Percentiles rank a stretch among this genome's conserved stretches.
Evolutionary conservation across 164 flowering plant genomes (phyloP).

Genomic region (Akebia trifoliata): DNA sequence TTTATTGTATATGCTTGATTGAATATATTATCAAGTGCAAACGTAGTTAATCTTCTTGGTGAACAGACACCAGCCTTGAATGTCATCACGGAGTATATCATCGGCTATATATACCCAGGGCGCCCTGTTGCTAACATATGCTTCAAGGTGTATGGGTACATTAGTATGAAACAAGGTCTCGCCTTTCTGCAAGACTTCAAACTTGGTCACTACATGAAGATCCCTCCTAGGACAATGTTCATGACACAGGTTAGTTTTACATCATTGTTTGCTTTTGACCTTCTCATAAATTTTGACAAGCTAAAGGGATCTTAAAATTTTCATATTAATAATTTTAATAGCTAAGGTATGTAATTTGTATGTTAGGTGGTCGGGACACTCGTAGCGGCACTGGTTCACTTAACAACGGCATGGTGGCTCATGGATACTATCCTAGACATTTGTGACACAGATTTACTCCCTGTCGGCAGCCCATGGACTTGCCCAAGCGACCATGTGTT

Average conservation of each 20-base stretch:
- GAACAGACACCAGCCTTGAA: constrained; percentile 37
- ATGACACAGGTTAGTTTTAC: constrained; percentile 29
- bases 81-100: constrained; percentile 40
- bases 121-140: constrained; percentile 42
- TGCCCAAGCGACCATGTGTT: constrained; percentile 36
- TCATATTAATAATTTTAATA: neutral
- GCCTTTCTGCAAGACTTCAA: constrained; percentile 39
- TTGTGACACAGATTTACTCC: constrained; percentile 24
- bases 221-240: constrained; percentile 45
- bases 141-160: constrained; percentile 39
- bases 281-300: too few relatives aligned
- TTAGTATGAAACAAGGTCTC: constrained; percentile 39
- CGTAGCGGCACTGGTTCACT: constrained; percentile 26
- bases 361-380: constrained; percentile 33
- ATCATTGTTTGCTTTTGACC: too few relatives aligned
- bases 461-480: constrained; percentile 34
- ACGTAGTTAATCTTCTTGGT: neutral
- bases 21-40: too few relatives aligned
- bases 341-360: neutral
- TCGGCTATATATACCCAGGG: constrained; percentile 33
- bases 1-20: too few relatives aligned
- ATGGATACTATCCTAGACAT: constrained; percentile 21
- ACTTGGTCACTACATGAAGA: constrained; percentile 51
- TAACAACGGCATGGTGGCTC: constrained; percentile 39
- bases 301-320: too few relatives aligned